Percentiles rank a stretch among this genome's conserved stretches.
Conservation (phyloP, 176 grass and related monocot genomes). For the Raddia distichophylla region DNA sequence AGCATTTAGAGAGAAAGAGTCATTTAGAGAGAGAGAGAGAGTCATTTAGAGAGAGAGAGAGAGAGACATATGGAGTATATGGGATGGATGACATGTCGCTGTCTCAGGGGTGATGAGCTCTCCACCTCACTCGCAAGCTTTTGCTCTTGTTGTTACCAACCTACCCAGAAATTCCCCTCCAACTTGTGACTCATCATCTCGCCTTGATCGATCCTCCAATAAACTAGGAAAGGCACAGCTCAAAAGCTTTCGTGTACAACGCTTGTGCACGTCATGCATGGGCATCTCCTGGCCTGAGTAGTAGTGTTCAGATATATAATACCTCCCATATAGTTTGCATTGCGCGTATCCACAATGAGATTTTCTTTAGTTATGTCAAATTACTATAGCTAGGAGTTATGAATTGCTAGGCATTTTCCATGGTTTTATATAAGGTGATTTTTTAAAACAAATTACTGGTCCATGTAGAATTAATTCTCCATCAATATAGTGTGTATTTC, state of each 20-base stretch:
- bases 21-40: no score
- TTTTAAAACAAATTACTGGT: neutral
- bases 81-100: no score
- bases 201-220: slow-evolving; percentile 25
- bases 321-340: neutral
- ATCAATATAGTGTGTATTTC: no score
- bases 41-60: neutral
- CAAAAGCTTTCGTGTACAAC: slow-evolving; percentile 34
- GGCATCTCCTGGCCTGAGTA: neutral
- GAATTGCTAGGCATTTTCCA: neutral
- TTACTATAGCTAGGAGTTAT: neutral
- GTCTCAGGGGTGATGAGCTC: neutral
- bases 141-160: neutral
- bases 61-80: no score
- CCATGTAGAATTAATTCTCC: no score
- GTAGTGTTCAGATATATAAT: slow-evolving; percentile 6
- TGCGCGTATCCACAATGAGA: neutral
- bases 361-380: neutral
- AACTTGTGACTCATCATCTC: slow-evolving; percentile 18
- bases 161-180: neutral
- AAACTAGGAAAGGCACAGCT: slow-evolving; percentile 52
- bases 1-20: no score
- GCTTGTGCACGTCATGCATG: slow-evolving; percentile 43
- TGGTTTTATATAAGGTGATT: neutral
- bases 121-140: neutral